These are phyloP conservation scores for Acer saccharum DNA, from an alignment of 345 rosid species.

Conservation along the genomic window DNA sequence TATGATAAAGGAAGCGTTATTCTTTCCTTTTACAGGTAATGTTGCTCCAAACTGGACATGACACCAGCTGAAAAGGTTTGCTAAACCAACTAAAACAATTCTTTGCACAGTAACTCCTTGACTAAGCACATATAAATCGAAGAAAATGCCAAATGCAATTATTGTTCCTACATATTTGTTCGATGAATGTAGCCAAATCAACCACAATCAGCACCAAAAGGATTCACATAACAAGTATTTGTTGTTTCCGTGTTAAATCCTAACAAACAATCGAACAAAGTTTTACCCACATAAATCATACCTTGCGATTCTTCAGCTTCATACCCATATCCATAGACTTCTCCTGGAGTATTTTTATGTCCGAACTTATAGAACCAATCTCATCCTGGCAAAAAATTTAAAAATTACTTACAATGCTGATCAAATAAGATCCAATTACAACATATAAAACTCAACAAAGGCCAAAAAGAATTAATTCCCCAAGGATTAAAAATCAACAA, in stretches of 20 bases:
- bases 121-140: background rate
- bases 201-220: background rate
- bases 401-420: background rate
- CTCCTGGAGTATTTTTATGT: conserved; percentile 96
- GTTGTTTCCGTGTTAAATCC: background rate
- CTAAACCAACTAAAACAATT: background rate
- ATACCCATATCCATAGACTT: conserved; percentile 99
- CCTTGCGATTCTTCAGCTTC: conserved; percentile 98
- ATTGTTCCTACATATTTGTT: background rate
- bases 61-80: background rate
- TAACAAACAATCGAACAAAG: background rate
- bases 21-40: background rate
- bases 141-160: too few relatives aligned
- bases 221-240: conserved; percentile 4
- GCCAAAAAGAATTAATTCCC: background rate
- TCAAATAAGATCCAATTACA: conserved; percentile 13
- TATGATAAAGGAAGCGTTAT: background rate
- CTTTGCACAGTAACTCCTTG: background rate
- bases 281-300: conserved; percentile 26
- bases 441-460: background rate
- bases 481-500: background rate
- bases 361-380: conserved; percentile 98
- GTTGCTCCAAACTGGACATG: background rate
- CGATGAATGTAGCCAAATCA: conserved; percentile 1
- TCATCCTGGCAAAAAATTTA: conserved; percentile 57